phyloP scores from a whole-genome alignment of 2,329 filamentous ascomycete species.

The Penicillium sp. region DNA sequence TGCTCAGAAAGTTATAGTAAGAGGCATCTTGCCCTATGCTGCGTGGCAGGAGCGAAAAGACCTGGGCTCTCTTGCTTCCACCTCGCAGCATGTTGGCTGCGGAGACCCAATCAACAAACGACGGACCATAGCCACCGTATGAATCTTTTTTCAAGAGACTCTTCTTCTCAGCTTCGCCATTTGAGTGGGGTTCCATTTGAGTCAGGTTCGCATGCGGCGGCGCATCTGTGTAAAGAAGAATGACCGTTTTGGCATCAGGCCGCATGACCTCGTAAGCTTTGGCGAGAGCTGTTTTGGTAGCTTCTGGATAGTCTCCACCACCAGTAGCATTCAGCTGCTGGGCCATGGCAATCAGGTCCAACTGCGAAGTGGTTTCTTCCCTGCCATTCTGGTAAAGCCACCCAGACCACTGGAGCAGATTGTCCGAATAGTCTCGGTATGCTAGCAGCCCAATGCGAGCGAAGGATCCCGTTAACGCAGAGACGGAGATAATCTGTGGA shows the following conservation, averaged over 20 bases:
- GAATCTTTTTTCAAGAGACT: constrained; percentile 7
- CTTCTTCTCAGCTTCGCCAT: constrained; percentile 22
- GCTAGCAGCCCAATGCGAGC: constrained; percentile 47
- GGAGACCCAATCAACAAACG: constrained; percentile 43
- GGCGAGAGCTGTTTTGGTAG: constrained; percentile 47
- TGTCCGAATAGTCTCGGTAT: constrained; percentile 46
- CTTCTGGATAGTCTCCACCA: constrained; percentile 46
- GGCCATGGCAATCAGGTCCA: constrained; percentile 36
- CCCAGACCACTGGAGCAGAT: constrained; percentile 46
- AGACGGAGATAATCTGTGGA: constrained; percentile 49
- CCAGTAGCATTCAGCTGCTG: constrained; percentile 28
- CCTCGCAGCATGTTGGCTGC: constrained; percentile 32
- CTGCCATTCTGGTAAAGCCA: constrained; percentile 35
- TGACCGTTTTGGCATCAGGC: constrained; percentile 45
- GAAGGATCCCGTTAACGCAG: constrained; percentile 47
- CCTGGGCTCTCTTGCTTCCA: constrained; percentile 40
- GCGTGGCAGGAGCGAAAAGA: constrained; percentile 42
- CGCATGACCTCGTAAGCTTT: constrained; percentile 46
- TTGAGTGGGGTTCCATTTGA: not conserved
- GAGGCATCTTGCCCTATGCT: constrained; percentile 16
- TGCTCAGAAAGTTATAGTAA: constrained; percentile 42
- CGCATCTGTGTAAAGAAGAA: constrained; percentile 47
- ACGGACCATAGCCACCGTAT: constrained; percentile 16
- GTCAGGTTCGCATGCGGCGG: constrained; percentile 40
- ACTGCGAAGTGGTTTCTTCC: constrained; percentile 16